These are phyloP conservation scores for Casuarina glauca DNA, from an alignment of 306 rosid genomes.

Conservation along the genomic window DNA sequence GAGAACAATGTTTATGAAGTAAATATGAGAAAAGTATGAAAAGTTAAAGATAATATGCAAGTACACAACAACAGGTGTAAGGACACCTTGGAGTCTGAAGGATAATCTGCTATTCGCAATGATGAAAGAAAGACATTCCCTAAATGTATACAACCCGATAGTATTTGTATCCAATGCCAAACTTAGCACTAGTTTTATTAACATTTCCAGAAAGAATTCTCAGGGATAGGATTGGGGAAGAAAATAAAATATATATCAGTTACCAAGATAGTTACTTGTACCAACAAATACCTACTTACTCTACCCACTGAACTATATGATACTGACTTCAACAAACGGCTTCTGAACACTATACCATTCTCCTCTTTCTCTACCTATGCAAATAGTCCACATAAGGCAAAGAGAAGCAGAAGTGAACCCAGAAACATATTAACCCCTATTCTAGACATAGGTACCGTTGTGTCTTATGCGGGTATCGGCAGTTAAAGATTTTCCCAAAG, in stretches of 20 bases:
- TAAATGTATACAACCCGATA: neutral
- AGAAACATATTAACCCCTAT: neutral
- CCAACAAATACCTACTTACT: neutral
- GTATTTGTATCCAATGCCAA: neutral
- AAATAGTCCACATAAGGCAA: neutral
- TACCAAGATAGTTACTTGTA: neutral
- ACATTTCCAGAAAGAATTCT: neutral
- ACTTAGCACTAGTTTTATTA: neutral
- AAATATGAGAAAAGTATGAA: neutral
- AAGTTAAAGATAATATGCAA: neutral
- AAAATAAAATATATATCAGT: neutral
- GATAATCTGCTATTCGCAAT: neutral
- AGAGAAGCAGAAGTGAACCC: neutral
- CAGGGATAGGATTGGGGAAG: neutral
- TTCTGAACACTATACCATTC: neutral
- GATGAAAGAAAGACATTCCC: neutral
- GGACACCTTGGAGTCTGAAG: neutral
- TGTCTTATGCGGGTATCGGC: neutral
- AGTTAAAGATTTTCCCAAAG: neutral
- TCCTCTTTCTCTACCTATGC: neutral
- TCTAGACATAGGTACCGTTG: neutral
- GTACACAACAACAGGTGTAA: neutral
- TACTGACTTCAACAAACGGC: neutral
- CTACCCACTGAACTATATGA: neutral
- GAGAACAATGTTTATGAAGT: neutral